Evolutionary conservation across 495 filamentous ascomycete genomes (phyloP).

Genomic region (Neurospora sp.): DNA sequence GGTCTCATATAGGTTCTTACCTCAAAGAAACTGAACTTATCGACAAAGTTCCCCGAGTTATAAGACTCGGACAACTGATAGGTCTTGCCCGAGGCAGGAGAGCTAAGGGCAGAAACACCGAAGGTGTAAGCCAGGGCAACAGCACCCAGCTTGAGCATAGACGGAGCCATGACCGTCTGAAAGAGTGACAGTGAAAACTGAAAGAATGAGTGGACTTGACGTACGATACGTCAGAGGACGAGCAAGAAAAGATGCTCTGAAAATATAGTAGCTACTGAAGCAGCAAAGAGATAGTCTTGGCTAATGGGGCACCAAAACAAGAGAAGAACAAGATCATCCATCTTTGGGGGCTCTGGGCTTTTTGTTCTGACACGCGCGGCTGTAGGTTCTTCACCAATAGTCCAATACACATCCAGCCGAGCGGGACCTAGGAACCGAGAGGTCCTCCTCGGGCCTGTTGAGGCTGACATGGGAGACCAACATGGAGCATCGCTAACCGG

Average conservation of each 20-base stretch:
- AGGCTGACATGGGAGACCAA: neutral
- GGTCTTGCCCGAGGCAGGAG: conserved; percentile 1
- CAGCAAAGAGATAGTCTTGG: conserved; percentile 13
- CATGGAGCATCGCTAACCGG: neutral
- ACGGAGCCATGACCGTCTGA: conserved; percentile 32
- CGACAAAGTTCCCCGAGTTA: conserved; percentile 41
- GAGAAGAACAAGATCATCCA: conserved; percentile 5
- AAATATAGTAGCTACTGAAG: conserved; percentile 10
- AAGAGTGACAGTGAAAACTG: conserved; percentile 5
- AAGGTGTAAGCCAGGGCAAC: conserved; percentile 27
- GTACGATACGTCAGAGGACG: conserved; percentile 39
- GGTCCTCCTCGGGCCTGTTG: neutral
- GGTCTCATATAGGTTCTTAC: conserved; percentile 14
- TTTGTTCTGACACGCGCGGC: neutral
- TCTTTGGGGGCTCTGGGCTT: neutral
- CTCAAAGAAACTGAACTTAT: conserved; percentile 39
- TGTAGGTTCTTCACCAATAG: neutral
- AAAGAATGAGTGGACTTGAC: conserved; percentile 34
- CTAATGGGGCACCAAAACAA: conserved; percentile 10
- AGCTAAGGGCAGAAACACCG: conserved; percentile 15
- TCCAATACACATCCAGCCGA: neutral
- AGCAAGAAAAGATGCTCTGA: conserved; percentile 28
- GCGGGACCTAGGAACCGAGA: neutral
- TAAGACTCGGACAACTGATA: conserved; percentile 37
- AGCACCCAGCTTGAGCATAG: conserved; percentile 29